These are phyloP conservation scores for Solanum dulcamara DNA, from an alignment of 257 asterid genomes.

Conservation along the genomic window DNA sequence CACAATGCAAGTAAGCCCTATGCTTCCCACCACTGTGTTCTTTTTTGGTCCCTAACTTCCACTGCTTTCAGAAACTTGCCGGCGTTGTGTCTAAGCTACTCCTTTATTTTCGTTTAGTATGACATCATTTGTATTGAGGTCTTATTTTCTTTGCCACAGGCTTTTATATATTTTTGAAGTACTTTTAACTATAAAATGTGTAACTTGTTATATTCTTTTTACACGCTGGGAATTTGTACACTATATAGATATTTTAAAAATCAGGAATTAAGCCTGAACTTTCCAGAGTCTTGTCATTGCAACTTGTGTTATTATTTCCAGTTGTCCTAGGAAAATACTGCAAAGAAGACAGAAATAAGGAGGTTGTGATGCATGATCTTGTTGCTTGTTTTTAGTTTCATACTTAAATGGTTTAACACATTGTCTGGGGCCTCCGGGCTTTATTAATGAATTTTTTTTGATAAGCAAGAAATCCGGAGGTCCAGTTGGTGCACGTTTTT, in stretches of 20 bases:
- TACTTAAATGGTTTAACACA: neutral
- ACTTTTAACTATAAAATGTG: neutral
- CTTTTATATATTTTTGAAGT: neutral
- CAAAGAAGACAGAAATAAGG: neutral
- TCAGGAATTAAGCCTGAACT: neutral
- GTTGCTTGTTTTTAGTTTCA: neutral
- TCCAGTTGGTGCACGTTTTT: neutral
- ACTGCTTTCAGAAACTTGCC: neutral
- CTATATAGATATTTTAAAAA: neutral
- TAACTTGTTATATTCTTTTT: neutral
- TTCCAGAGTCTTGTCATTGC: neutral
- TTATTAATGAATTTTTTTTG: neutral
- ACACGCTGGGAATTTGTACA: neutral
- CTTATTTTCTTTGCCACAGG: neutral
- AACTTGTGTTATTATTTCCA: neutral
- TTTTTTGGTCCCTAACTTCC: neutral
- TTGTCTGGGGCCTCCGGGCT: neutral
- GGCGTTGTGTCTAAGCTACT: neutral
- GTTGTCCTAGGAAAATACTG: neutral
- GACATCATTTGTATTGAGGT: neutral
- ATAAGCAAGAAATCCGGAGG: neutral
- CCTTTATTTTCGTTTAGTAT: neutral
- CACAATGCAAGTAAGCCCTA: conserved; percentile 48
- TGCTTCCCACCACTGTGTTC: neutral
- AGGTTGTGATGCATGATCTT: neutral